phyloP scores from a whole-genome alignment of 1,284 basidiomycete genomes.

The Fomitiporia mediterranea region DNA sequence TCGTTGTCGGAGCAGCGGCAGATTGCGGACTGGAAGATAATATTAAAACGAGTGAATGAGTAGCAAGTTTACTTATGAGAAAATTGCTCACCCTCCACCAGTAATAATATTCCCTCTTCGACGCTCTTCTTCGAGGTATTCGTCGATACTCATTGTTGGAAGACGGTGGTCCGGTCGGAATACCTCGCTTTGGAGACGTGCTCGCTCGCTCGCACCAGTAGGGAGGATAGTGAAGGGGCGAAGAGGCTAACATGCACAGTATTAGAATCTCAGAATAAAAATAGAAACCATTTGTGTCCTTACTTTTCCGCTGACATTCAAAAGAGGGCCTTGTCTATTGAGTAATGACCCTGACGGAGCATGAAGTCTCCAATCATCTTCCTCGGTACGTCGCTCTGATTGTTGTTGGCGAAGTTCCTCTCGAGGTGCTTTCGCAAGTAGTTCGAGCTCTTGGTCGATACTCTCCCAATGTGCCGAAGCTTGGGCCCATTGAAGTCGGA shows the following conservation, averaged over 20 bases:
- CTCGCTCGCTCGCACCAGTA: conserved; percentile 58
- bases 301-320: conserved; percentile 76
- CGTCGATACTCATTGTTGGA: conserved; percentile 95
- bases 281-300: conserved; percentile 21
- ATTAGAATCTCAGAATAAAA: neutral
- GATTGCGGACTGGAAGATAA: conserved; percentile 54
- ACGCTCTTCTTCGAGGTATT: conserved; percentile 87
- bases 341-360: conserved; percentile 31
- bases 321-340: conserved; percentile 57
- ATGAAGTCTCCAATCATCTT: conserved; percentile 79
- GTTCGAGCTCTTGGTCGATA: conserved; percentile 68
- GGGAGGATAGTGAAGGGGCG: conserved; percentile 92
- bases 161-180: conserved; percentile 85
- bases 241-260: conserved; percentile 50
- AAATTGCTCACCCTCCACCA: conserved; percentile 70
- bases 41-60: neutral
- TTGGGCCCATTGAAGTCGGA: conserved; percentile 71
- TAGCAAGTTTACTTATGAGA: neutral
- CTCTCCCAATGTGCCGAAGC: conserved; percentile 66
- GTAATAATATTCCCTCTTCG: conserved; percentile 83
- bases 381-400: conserved; percentile 23
- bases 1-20: conserved; percentile 61
- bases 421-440: conserved; percentile 59
- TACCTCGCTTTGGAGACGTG: conserved; percentile 72
- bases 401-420: conserved; percentile 35